These are phyloP conservation scores for Fraxinus albicans DNA, from an alignment of 305 asterid species.

Conservation along the genomic window DNA sequence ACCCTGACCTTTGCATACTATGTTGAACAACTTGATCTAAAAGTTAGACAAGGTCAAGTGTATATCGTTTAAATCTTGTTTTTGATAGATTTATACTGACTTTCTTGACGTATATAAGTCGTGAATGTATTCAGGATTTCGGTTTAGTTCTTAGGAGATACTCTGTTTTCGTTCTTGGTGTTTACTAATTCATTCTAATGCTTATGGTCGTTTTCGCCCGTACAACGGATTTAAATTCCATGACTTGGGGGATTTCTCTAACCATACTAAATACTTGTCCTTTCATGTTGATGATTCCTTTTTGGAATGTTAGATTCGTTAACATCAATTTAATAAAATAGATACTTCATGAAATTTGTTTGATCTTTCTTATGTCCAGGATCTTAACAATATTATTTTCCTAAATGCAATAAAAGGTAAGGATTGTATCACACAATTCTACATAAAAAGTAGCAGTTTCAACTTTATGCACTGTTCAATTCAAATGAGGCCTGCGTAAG, in stretches of 20 bases:
- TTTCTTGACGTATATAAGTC: neutral
- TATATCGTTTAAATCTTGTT: neutral
- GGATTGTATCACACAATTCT: neutral
- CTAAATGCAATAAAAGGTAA: conserved; percentile 59
- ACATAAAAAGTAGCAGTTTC: neutral
- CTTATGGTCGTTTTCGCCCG: neutral
- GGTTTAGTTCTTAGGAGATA: neutral
- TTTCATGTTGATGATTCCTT: neutral
- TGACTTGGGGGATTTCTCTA: neutral
- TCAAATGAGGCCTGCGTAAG: neutral
- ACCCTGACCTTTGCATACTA: neutral
- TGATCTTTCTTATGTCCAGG: conserved; percentile 39
- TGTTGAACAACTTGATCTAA: neutral
- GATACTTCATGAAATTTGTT: neutral
- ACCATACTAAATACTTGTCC: neutral
- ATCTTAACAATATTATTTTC: conserved; percentile 46
- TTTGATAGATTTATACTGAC: neutral
- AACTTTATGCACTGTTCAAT: neutral
- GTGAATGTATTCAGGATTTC: neutral
- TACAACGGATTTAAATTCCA: neutral
- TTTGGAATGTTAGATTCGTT: neutral
- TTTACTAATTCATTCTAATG: neutral
- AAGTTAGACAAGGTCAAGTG: neutral
- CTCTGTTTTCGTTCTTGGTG: neutral
- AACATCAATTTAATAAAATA: neutral